Conservation (phyloP, 257 asterid genomes). For the Euphrasia confusa region DNA sequence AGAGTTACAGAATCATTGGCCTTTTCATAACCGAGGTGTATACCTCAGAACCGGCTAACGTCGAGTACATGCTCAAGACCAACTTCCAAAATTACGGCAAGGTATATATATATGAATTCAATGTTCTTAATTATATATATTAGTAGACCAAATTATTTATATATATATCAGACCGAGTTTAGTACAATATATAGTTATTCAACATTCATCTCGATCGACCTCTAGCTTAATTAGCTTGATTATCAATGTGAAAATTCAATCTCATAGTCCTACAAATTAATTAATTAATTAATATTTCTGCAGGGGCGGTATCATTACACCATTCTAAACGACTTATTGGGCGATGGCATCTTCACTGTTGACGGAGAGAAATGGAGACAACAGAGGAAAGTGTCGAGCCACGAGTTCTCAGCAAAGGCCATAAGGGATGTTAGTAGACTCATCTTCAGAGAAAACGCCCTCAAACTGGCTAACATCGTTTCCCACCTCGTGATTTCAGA, state of each 20-base stretch:
- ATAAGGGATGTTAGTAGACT: slow-evolving; percentile 50
- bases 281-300: not conserved
- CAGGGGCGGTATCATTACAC: slow-evolving; percentile 50
- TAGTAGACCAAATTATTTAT: too few species aligned
- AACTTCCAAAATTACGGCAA: slow-evolving; percentile 62
- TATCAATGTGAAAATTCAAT: too few species aligned
- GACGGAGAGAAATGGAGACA: slow-evolving; percentile 73
- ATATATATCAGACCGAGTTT: too few species aligned
- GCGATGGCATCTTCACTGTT: slow-evolving; percentile 72
- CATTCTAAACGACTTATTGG: slow-evolving; percentile 47
- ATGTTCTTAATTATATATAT: too few species aligned
- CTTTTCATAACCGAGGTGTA: slow-evolving; percentile 55
- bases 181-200: too few species aligned
- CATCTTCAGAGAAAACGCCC: slow-evolving; percentile 45
- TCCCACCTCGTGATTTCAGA: slow-evolving; percentile 31
- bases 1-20: slow-evolving; percentile 50
- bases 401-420: slow-evolving; percentile 55
- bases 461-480: slow-evolving; percentile 45
- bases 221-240: too few species aligned
- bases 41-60: slow-evolving; percentile 53
- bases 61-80: slow-evolving; percentile 66
- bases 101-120: too few species aligned
- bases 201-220: too few species aligned
- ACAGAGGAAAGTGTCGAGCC: slow-evolving; percentile 66
- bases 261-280: too few species aligned